Evolutionary conservation across 2,329 filamentous ascomycete genomes (phyloP), one percentile per base, ranked within the genome.

Genomic region (Achaetomium macrosporum): DNA sequence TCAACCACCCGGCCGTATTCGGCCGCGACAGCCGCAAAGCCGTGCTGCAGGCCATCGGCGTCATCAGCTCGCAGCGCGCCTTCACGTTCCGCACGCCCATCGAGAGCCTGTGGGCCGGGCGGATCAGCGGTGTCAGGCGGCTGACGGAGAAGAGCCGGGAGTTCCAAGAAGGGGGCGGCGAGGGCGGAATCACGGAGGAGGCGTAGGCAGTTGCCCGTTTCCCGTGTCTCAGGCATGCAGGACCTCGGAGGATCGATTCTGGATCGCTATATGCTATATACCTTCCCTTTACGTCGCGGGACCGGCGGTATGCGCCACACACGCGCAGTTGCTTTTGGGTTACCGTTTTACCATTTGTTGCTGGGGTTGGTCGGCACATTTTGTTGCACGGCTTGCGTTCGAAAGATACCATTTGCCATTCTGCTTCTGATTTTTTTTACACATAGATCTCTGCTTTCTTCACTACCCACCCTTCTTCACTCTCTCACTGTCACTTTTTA

Each of bases 1-100:
- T 99, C 69, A 90, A 87, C 66, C 93, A 99, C 65, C 93, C 93
- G 1, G 91, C 91, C 2, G 89, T 97, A 2, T 99, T 99, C 67
- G 86, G 88, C 9, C 84, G 93, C 36, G 93, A 99, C 68, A 93
- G 88, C 53, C 85, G 93, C 64, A 99, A 99, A 74, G 90, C 92
- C 5, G 91, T 99, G 2, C 77, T 99, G 20, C 93, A 99, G 69
- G 90, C 91, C 15, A 97, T 99, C 60, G 92, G 93, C 7, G 91
- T 97, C 57, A 96, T 99, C 62, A 93, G 88, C 65, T 95, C 88
- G 7, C 93, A 99, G 71, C 82, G 93, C 43, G 91, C 87, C 11
- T 96, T 92, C 67, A 97, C 93, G 0, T 96, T 92, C 78, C 84
- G 92, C 47, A 93, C 91, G 2, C 84, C 90, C 0, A 87, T 92